Evolutionary conservation across 495 filamentous ascomycete species (phyloP).

Genomic region (Neurospora cerealis): DNA sequence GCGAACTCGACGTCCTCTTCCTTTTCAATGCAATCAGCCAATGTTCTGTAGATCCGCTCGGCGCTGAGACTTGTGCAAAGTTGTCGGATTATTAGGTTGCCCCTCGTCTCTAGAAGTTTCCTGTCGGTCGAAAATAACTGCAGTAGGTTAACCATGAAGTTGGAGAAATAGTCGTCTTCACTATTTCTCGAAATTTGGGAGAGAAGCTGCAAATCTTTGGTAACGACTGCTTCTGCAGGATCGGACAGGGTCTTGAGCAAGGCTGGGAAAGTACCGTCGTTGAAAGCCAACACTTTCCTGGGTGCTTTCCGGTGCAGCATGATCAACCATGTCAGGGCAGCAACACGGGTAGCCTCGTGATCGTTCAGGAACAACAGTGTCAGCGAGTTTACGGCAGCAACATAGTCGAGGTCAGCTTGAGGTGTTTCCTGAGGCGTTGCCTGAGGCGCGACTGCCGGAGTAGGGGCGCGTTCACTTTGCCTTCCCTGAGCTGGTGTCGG

Average conservation of each 20-base stretch:
- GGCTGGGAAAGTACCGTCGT: constrained; percentile 94
- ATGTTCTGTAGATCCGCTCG: constrained; percentile 89
- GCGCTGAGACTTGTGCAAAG: constrained; percentile 86
- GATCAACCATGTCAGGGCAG: constrained; percentile 89
- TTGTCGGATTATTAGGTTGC: constrained; percentile 93
- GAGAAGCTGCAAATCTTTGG: constrained; percentile 84
- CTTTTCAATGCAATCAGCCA: constrained; percentile 95
- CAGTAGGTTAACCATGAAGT: constrained; percentile 94
- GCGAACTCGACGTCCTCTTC: constrained; percentile 98
- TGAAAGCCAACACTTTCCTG: constrained; percentile 86
- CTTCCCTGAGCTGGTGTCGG: constrained; percentile 41
- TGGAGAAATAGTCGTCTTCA: constrained; percentile 93
- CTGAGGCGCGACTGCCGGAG: constrained; percentile 33
- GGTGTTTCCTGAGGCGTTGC: constrained; percentile 8
- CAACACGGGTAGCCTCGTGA: constrained; percentile 89
- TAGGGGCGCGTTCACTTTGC: constrained; percentile 17
- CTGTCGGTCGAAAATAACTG: constrained; percentile 93
- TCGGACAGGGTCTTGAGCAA: constrained; percentile 95
- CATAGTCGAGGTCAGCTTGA: constrained; percentile 82
- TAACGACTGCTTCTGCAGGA: constrained; percentile 91
- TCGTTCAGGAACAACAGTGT: constrained; percentile 93
- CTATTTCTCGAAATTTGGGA: constrained; percentile 95
- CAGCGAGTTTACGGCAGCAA: constrained; percentile 90
- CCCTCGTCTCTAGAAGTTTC: constrained; percentile 79
- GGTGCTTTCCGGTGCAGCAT: constrained; percentile 96